Percentiles rank a stretch among this genome's conserved stretches.
phyloP scores from a whole-genome alignment of 2,329 filamentous ascomycete species.

The Cladobotryum protrusum region DNA sequence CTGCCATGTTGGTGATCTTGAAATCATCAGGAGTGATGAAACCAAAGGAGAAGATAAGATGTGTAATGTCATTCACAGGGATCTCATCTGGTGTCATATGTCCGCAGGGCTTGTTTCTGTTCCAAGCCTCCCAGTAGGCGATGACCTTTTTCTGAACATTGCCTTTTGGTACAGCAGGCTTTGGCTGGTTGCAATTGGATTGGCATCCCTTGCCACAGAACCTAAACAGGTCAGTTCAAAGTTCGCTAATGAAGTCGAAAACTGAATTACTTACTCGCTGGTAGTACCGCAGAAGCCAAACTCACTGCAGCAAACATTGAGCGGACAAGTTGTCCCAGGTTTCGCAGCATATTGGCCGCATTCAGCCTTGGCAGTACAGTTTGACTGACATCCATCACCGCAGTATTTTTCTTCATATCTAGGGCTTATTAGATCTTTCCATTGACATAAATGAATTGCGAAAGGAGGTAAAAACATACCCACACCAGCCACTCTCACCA shows the following conservation, averaged over 20 bases:
- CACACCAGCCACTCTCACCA: conserved; percentile 12
- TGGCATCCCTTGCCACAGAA: conserved; percentile 19
- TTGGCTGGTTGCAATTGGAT: conserved; percentile 14
- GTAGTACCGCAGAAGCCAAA: conserved; percentile 28
- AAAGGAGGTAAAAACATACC: neutral
- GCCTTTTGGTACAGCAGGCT: neutral
- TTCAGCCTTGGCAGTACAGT: conserved; percentile 19
- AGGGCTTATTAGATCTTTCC: no score
- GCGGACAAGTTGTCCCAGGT: conserved; percentile 21
- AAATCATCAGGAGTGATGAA: no score
- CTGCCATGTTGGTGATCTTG: no score
- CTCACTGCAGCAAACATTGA: conserved; percentile 30
- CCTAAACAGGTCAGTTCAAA: neutral
- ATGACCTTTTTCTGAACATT: conserved; percentile 20
- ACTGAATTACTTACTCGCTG: no score
- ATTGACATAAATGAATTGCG: no score
- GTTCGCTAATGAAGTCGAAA: no score
- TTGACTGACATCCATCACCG: conserved; percentile 18
- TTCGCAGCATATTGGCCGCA: conserved; percentile 16
- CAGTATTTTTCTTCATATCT: conserved; percentile 21
- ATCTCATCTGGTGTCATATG: neutral
- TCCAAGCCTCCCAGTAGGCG: conserved; percentile 29
- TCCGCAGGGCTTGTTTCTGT: neutral
- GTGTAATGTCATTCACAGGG: neutral
- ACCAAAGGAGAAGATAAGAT: no score